phyloP scores from a whole-genome alignment of 1,139 yeast genomes.

The Lodderomyces metapsilosis region DNA sequence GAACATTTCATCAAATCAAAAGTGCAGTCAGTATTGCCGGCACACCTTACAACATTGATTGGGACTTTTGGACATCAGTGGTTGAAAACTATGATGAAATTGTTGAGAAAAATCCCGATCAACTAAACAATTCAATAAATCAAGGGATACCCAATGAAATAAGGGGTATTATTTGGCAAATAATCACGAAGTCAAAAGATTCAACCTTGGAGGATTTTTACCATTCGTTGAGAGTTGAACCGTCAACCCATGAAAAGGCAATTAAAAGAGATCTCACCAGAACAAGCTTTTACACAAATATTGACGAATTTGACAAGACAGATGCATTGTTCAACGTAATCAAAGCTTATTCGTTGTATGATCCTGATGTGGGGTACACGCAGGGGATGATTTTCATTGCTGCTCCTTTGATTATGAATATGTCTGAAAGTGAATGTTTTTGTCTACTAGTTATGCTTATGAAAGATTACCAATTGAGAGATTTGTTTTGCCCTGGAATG shows the following conservation, averaged over 20 bases:
- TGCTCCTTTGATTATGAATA: slow-evolving; percentile 78
- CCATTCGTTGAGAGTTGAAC: slow-evolving; percentile 47
- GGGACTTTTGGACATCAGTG: slow-evolving; percentile 88
- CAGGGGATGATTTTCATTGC: slow-evolving; percentile 96
- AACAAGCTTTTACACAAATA: slow-evolving; percentile 74
- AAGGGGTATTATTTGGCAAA: slow-evolving; percentile 90
- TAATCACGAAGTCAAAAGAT: slow-evolving; percentile 79
- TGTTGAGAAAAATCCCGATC: slow-evolving; percentile 61
- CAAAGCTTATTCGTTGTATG: slow-evolving; percentile 81
- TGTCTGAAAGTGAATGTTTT: slow-evolving; percentile 84
- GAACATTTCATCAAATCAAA: slow-evolving; percentile 57
- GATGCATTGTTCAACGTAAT: slow-evolving; percentile 71
- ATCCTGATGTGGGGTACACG: slow-evolving; percentile 93
- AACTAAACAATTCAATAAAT: slow-evolving; percentile 59
- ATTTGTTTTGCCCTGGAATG: slow-evolving; percentile 84
- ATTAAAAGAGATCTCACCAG: slow-evolving; percentile 81
- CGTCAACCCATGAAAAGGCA: slow-evolving; percentile 69
- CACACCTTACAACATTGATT: slow-evolving; percentile 48
- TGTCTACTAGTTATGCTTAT: slow-evolving; percentile 76
- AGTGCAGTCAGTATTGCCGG: slow-evolving; percentile 40
- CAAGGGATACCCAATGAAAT: slow-evolving; percentile 82
- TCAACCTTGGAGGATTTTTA: slow-evolving; percentile 69
- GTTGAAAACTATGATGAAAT: slow-evolving; percentile 70
- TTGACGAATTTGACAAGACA: slow-evolving; percentile 47
- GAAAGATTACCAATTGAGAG: slow-evolving; percentile 79